These are phyloP conservation scores for Aspergillus texensis DNA, from an alignment of 2,329 filamentous ascomycete genomes.

Conservation along the genomic window DNA sequence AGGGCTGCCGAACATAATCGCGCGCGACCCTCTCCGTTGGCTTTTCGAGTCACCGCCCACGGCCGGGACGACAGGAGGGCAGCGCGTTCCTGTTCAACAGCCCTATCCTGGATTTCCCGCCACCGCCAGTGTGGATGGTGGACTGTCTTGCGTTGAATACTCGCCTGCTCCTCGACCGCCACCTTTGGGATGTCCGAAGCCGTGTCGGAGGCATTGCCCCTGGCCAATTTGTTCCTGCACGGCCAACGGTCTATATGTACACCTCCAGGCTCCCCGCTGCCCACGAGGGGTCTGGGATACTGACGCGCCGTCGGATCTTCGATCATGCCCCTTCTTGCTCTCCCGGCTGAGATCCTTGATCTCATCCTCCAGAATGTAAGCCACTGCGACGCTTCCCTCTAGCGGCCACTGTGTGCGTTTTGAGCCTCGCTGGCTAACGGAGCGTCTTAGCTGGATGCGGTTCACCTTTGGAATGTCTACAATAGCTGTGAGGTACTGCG, in stretches of 20 bases:
- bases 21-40: too few species aligned
- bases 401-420: not conserved
- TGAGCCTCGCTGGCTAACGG: not conserved
- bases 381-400: not conserved
- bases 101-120: too few species aligned
- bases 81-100: not conserved
- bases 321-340: conserved; percentile 3
- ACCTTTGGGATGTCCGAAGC: not conserved
- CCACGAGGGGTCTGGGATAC: not conserved
- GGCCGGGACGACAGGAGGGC: too few species aligned
- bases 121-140: too few species aligned
- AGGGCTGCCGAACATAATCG: too few species aligned
- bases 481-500: conserved; percentile 4
- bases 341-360: conserved; percentile 4
- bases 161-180: not conserved
- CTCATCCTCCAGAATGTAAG: conserved; percentile 5
- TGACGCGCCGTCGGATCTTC: not conserved
- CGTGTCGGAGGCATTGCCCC: not conserved
- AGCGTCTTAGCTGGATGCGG: not conserved
- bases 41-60: too few species aligned
- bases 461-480: conserved; percentile 7
- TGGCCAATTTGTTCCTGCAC: not conserved
- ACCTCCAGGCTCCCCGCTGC: not conserved
- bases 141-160: not conserved
- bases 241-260: conserved; percentile 1